phyloP scores from a whole-genome alignment of 176 grass and related monocot genomes.

The barley (Hordeum vulgare) region MorexV3_pseudomolecules_assembly NC_058522.1:403807497-403807996 shows the following conservation, averaged over 20 bases:
- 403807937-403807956: not conserved
- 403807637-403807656: conserved; percentile 24
- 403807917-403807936: not conserved
- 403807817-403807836: not conserved
- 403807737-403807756: conserved; percentile 53
- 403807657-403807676: conserved; percentile 2
- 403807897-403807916: not conserved
- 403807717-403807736: conserved; percentile 34
- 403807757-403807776: conserved; percentile 25
- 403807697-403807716: conserved; percentile 1
- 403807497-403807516: not conserved
- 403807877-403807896: not conserved
- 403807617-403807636: conserved; percentile 33
- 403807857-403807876: not conserved
- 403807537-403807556: conserved; percentile 1
- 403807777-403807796: not conserved
- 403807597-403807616: not conserved
- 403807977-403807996: too few species aligned
- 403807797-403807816: not conserved
- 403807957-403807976: not conserved
- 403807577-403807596: not conserved
- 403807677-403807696: conserved; percentile 6
- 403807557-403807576: conserved; percentile 24
- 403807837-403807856: not conserved
- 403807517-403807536: not conserved